These are phyloP conservation scores for Handroanthus guayacan DNA, from an alignment of 257 asterid genomes.

Conservation along the genomic window DNA sequence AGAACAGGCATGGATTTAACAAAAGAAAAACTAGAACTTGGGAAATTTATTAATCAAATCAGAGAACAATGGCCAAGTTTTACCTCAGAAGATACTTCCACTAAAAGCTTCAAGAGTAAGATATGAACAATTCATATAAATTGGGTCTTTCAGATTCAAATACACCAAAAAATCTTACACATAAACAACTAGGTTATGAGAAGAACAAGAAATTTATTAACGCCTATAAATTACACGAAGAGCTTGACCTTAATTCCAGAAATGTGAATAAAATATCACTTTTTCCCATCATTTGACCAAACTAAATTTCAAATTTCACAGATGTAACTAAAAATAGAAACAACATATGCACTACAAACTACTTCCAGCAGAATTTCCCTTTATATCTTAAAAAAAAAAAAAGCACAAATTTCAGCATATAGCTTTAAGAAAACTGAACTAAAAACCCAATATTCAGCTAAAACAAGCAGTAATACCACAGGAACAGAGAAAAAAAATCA, in stretches of 20 bases:
- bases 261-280: neutral
- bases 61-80: neutral
- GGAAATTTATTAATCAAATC: neutral
- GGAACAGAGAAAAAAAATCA: neutral
- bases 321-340: constrained; percentile 5
- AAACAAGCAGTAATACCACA: neutral
- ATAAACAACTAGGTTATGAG: neutral
- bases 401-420: neutral
- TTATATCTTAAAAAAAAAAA: constrained; percentile 11
- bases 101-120: constrained; percentile 7
- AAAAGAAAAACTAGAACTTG: neutral
- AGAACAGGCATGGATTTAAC: neutral
- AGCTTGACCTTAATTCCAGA: constrained; percentile 6
- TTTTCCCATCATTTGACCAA: constrained; percentile 26
- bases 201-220: neutral
- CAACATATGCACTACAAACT: neutral
- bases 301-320: constrained; percentile 2
- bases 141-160: neutral
- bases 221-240: constrained; percentile 4
- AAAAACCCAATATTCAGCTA: constrained; percentile 16
- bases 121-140: neutral
- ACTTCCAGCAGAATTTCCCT: neutral
- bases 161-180: neutral
- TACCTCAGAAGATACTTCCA: neutral
- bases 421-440: neutral